Evolutionary conservation across 108 stramenopile species (phyloP).

Genomic region (Aurantiochytrium sp.): DNA sequence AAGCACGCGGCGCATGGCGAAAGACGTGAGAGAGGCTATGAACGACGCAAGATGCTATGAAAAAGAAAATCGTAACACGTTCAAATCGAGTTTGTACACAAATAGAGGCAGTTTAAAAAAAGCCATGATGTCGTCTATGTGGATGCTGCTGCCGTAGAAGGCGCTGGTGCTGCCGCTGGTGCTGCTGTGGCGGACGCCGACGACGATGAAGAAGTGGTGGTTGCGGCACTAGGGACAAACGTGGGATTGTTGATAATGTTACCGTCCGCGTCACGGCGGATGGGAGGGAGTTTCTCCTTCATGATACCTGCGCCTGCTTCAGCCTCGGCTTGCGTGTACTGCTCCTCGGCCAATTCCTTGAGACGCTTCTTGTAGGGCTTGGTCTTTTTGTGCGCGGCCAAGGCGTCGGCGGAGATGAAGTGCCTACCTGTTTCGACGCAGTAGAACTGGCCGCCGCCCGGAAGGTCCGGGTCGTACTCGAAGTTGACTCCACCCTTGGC

Average conservation of each 20-base stretch:
- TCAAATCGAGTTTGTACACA: too few species aligned
- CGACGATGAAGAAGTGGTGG: neutral
- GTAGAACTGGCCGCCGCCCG: constrained; percentile 96
- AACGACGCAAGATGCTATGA: too few species aligned
- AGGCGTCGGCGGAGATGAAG: constrained; percentile 75
- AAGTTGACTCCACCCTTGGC: constrained; percentile 65
- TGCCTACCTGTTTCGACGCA: constrained; percentile 86
- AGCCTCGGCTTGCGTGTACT: constrained; percentile 17
- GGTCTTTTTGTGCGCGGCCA: constrained; percentile 82
- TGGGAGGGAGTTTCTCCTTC: constrained; percentile 20
- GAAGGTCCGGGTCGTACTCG: constrained; percentile 86
- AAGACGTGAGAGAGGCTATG: too few species aligned
- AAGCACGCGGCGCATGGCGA: too few species aligned
- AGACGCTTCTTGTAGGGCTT: constrained; percentile 41
- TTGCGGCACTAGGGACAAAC: neutral
- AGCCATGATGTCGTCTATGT: too few species aligned
- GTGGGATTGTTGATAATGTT: neutral
- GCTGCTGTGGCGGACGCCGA: neutral
- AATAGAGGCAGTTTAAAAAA: too few species aligned
- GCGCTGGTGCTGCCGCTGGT: neutral
- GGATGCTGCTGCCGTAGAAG: too few species aligned
- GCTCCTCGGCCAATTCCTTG: constrained; percentile 1
- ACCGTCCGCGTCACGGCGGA: neutral
- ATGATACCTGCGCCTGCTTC: constrained; percentile 14
- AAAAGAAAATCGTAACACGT: too few species aligned